These are phyloP conservation scores for Scenedesmus sp. DNA, from an alignment of 163 green algal genomes.

Conservation along the genomic window DNA sequence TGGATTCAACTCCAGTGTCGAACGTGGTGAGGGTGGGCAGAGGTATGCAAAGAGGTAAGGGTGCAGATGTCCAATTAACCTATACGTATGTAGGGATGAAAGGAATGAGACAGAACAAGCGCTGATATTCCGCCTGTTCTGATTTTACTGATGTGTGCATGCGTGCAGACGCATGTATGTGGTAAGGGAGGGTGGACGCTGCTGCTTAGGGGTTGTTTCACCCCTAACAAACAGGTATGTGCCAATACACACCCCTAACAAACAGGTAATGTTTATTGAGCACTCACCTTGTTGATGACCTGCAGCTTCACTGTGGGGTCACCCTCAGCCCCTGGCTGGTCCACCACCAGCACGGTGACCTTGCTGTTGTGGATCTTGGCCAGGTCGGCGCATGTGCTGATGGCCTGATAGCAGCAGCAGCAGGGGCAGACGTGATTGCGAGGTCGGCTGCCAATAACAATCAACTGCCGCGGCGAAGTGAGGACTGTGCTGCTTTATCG, in stretches of 20 bases:
- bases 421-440: background rate
- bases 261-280: too few relatives aligned
- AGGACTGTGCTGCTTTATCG: too few relatives aligned
- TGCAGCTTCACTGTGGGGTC: conserved; percentile 49
- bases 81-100: background rate
- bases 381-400: conserved; percentile 57
- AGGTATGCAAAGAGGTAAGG: too few relatives aligned
- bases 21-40: too few relatives aligned
- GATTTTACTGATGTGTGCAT: too few relatives aligned
- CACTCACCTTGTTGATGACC: conserved; percentile 50
- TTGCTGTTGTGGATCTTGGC: conserved; percentile 61
- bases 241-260: too few relatives aligned
- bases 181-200: too few relatives aligned
- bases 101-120: too few relatives aligned
- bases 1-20: background rate
- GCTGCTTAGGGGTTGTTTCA: too few relatives aligned
- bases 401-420: conserved; percentile 51
- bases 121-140: too few relatives aligned
- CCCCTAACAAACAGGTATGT: too few relatives aligned
- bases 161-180: too few relatives aligned
- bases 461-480: background rate
- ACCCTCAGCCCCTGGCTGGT: conserved; percentile 57
- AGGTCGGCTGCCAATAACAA: background rate
- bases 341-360: conserved; percentile 72
- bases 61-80: background rate